A percentile compares a stretch with the other conserved stretches of the same genome.
These are phyloP conservation scores for Phytophthora pluvialis DNA, from an alignment of 352 stramenopile species.

Conservation along the genomic window DNA sequence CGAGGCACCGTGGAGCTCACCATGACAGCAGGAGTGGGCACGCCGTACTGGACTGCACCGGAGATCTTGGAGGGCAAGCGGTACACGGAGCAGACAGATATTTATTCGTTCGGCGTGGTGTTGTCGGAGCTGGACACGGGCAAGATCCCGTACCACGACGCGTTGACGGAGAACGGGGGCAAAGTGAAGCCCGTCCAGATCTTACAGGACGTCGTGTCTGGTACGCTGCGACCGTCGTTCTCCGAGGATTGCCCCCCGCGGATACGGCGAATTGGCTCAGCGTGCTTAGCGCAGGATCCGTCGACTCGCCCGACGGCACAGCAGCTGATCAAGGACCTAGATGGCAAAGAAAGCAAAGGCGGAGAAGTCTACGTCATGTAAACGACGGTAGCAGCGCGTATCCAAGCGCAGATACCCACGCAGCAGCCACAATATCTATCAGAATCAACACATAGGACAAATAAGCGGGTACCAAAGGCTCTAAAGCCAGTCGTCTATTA, in stretches of 20 bases:
- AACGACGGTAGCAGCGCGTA: background rate
- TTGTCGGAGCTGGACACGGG: conserved; percentile 52
- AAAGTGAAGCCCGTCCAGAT: conserved; percentile 48
- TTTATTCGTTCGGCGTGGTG: conserved; percentile 78
- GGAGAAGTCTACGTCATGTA: conserved; percentile 9
- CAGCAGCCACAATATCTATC: conserved; percentile 12
- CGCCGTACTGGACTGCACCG: conserved; percentile 82
- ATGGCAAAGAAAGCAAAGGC: conserved; percentile 1
- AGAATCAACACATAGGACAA: conserved; percentile 8
- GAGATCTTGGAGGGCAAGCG: conserved; percentile 66
- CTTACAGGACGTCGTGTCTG: conserved; percentile 52
- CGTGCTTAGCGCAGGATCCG: conserved; percentile 37
- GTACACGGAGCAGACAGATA: conserved; percentile 66
- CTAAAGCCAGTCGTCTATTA: conserved; percentile 27
- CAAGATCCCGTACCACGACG: conserved; percentile 41
- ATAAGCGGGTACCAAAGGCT: conserved; percentile 11
- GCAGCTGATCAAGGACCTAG: conserved; percentile 17
- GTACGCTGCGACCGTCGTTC: conserved; percentile 50
- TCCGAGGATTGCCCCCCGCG: conserved; percentile 40
- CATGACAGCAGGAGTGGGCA: conserved; percentile 79
- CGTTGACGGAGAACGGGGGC: conserved; percentile 15
- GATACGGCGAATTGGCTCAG: conserved; percentile 30
- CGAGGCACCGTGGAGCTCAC: conserved; percentile 18
- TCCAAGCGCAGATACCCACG: no score
- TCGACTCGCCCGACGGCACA: conserved; percentile 12